Conservation (phyloP, 208 protist genomes). For the Histomonas meleagridis region DNA sequence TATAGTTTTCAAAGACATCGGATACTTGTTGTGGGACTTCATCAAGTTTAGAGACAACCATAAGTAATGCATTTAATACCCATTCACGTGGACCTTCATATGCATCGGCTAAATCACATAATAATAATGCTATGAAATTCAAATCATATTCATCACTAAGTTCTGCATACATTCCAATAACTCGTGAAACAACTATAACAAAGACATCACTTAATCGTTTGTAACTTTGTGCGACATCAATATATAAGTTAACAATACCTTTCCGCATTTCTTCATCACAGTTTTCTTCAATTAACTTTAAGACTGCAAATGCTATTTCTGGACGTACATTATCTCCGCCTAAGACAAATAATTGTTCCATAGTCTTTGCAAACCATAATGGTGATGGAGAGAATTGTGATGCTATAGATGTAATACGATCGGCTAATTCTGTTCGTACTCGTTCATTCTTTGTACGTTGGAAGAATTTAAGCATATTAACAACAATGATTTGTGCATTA, state of each 20-base stretch:
- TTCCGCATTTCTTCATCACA: slow-evolving; percentile 1
- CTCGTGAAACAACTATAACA: background rate
- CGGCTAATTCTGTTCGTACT: background rate
- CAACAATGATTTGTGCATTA: slow-evolving; percentile 15
- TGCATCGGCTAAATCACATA: background rate
- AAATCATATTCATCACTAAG: slow-evolving; percentile 30
- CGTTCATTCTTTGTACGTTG: slow-evolving; percentile 21
- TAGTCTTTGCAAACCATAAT: slow-evolving; percentile 22
- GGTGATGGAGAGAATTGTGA: background rate
- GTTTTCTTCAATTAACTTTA: slow-evolving; percentile 8
- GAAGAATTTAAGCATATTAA: slow-evolving; percentile 36
- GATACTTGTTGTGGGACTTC: slow-evolving; percentile 29
- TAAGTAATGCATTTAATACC: background rate
- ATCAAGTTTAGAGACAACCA: background rate
- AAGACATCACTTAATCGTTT: background rate
- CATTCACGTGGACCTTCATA: slow-evolving; percentile 13
- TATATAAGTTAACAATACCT: slow-evolving; percentile 10
- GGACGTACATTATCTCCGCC: slow-evolving; percentile 4
- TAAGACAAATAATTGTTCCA: slow-evolving; percentile 13
- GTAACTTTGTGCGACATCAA: background rate
- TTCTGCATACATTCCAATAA: slow-evolving; percentile 13
- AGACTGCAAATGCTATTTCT: slow-evolving; percentile 25
- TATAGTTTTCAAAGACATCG: slow-evolving; percentile 32
- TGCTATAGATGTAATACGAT: background rate
- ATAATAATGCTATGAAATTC: background rate